These are phyloP conservation scores for Neonectria faginata DNA, from an alignment of 2,329 filamentous ascomycete species.

Conservation along the genomic window DNA sequence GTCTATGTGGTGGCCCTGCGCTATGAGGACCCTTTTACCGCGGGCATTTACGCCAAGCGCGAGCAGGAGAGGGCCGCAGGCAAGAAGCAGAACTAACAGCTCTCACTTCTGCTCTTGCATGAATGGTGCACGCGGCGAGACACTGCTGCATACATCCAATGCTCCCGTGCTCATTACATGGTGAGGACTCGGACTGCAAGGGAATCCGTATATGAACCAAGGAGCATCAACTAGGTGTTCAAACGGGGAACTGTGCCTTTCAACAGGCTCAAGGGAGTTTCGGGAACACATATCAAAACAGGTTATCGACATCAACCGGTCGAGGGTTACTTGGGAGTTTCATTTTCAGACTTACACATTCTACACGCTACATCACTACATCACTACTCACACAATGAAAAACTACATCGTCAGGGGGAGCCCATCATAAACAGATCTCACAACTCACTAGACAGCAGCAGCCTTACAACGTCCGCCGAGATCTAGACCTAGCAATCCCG, in stretches of 20 bases:
- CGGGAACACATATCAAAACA: constrained; percentile 33
- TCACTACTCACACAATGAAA: constrained; percentile 31
- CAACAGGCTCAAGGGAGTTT: constrained; percentile 46
- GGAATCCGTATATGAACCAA: constrained; percentile 26
- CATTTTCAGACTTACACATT: constrained; percentile 32
- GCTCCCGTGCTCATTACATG: constrained; percentile 3
- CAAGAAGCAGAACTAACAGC: constrained; percentile 64
- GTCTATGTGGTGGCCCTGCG: constrained; percentile 84
- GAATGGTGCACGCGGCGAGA: constrained; percentile 22
- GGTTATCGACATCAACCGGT: constrained; percentile 37
- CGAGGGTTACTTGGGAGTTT: constrained; percentile 27
- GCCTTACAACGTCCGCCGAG: constrained; percentile 3
- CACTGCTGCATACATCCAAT: constrained; percentile 9
- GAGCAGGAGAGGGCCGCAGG: constrained; percentile 68
- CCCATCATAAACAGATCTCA: constrained; percentile 16
- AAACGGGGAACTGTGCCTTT: constrained; percentile 42
- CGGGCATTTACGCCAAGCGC: constrained; percentile 90
- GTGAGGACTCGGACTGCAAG: constrained; percentile 5
- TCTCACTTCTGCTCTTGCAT: constrained; percentile 17
- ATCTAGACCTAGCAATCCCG: not conserved
- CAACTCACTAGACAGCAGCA: constrained; percentile 25
- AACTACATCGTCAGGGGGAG: constrained; percentile 22
- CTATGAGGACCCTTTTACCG: constrained; percentile 96
- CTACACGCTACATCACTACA: constrained; percentile 33
- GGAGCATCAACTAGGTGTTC: constrained; percentile 34